phyloP scores from a whole-genome alignment of 176 grass and related monocot genomes.

The Bonia amplexicaulis region DNA sequence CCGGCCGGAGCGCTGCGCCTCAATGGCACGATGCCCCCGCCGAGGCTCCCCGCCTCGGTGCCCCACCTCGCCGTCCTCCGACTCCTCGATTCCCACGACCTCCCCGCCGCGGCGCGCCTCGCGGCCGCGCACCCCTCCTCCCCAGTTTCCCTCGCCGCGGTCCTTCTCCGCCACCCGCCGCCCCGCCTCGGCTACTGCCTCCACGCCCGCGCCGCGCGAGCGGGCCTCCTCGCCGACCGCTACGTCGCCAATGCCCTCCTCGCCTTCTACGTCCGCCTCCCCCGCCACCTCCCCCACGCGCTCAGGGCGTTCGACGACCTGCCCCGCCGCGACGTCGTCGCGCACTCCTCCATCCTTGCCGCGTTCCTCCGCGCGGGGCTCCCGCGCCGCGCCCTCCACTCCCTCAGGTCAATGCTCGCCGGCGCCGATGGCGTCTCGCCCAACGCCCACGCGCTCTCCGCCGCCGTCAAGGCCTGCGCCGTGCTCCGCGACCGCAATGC shows the following conservation, averaged over 20 bases:
- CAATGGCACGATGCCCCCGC: conserved; percentile 27
- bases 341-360: conserved; percentile 79
- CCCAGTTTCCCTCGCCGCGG: conserved; percentile 33
- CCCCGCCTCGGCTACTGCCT: conserved; percentile 18
- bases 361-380: conserved; percentile 43
- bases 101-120: conserved; percentile 39
- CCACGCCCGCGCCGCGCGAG: conserved; percentile 23
- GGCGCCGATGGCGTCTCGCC: conserved; percentile 50
- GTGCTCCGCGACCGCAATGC: conserved; percentile 39
- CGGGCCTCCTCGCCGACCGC: conserved; percentile 34
- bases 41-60: neutral
- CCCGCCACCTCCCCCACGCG: conserved; percentile 40
- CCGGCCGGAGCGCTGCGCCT: neutral
- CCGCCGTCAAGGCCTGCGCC: conserved; percentile 70
- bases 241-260: conserved; percentile 50
- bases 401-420: conserved; percentile 49
- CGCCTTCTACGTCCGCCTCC: conserved; percentile 67
- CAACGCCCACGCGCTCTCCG: conserved; percentile 67
- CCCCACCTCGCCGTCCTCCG: conserved; percentile 6
- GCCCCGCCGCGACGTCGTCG: conserved; percentile 62
- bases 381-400: conserved; percentile 44
- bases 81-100: conserved; percentile 26
- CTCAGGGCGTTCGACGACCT: conserved; percentile 72
- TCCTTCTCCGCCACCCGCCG: conserved; percentile 36
- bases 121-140: conserved; percentile 19